Conservation (phyloP, 768 basidiomycete genomes). For the Mycena sanguinolenta region DNA sequence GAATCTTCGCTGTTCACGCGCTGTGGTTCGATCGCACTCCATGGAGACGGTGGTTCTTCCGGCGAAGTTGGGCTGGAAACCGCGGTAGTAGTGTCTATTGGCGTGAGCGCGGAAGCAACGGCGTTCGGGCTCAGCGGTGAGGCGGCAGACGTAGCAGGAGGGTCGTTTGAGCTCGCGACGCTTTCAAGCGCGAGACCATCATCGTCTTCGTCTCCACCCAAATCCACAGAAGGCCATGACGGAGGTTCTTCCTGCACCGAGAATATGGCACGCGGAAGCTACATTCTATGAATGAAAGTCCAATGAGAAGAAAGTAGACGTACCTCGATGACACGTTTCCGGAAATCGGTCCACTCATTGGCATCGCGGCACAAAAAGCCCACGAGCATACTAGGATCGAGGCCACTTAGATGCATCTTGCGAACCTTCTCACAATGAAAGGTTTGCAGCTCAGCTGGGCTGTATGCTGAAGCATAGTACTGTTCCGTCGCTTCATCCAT, state of each 20-base stretch:
- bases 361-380: constrained; percentile 91
- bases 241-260: constrained; percentile 91
- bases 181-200: constrained; percentile 35
- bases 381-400: constrained; percentile 98
- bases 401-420: constrained; percentile 91
- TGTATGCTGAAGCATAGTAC: constrained; percentile 83
- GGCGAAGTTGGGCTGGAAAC: not conserved
- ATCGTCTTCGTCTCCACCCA: constrained; percentile 37
- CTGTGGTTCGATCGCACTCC: constrained; percentile 16
- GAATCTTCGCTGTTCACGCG: constrained; percentile 32
- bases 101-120: constrained; percentile 7
- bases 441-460: constrained; percentile 78
- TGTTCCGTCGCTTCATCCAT: constrained; percentile 61
- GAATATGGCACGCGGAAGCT: constrained; percentile 82
- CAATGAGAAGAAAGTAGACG: constrained; percentile 18
- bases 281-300: constrained; percentile 25
- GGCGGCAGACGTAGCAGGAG: constrained; percentile 6
- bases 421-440: constrained; percentile 98
- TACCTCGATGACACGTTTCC: constrained; percentile 79
- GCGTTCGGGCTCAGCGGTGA: not conserved
- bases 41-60: constrained; percentile 21
- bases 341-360: constrained; percentile 88
- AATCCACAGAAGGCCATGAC: constrained; percentile 72
- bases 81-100: constrained; percentile 11
- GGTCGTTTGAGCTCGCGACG: constrained; percentile 30